Evolutionary conservation across 305 asterid genomes (phyloP).

Genomic region (Solanum hybrid): DNA sequence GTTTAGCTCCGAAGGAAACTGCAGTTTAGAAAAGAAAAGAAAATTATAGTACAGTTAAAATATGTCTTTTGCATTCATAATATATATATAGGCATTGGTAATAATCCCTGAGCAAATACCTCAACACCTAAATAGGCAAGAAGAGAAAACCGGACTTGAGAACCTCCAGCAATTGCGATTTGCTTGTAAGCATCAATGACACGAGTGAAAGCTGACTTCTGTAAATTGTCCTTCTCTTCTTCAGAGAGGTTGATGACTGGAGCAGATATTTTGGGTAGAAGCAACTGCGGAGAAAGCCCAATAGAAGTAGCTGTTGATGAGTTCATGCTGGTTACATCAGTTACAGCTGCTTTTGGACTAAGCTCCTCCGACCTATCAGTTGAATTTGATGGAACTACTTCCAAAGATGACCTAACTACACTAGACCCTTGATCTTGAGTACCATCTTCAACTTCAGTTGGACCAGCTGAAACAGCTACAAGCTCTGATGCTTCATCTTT

Average conservation of each 20-base stretch:
- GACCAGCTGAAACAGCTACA: constrained; percentile 26
- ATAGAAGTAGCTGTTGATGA: constrained; percentile 59
- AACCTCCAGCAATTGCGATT: constrained; percentile 70
- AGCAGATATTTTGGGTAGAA: constrained; percentile 88
- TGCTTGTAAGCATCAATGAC: constrained; percentile 90
- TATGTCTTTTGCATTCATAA: constrained; percentile 9
- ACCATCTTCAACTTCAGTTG: constrained; percentile 48
- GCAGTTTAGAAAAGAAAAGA: constrained; percentile 28
- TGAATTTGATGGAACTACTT: constrained; percentile 56
- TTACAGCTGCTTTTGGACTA: constrained; percentile 66
- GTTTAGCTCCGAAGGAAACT: constrained; percentile 90
- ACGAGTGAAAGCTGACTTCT: constrained; percentile 63
- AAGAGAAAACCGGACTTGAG: constrained; percentile 72
- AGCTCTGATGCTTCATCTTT: constrained; percentile 35
- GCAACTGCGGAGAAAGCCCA: constrained; percentile 38
- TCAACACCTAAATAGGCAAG: constrained; percentile 81
- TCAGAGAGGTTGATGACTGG: constrained; percentile 66
- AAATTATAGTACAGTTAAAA: constrained; percentile 6
- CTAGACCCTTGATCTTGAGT: constrained; percentile 41
- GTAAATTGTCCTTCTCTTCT: constrained; percentile 71
- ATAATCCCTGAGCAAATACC: constrained; percentile 39
- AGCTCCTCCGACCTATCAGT: constrained; percentile 88
- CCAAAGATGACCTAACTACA: constrained; percentile 34
- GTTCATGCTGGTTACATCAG: constrained; percentile 50
- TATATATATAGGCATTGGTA: constrained; percentile 8